Evolutionary conservation across 2,329 filamentous ascomycete genomes (phyloP), one percentile per base, ranked within the genome.

Genomic region (Cladophialophora immunda): DNA sequence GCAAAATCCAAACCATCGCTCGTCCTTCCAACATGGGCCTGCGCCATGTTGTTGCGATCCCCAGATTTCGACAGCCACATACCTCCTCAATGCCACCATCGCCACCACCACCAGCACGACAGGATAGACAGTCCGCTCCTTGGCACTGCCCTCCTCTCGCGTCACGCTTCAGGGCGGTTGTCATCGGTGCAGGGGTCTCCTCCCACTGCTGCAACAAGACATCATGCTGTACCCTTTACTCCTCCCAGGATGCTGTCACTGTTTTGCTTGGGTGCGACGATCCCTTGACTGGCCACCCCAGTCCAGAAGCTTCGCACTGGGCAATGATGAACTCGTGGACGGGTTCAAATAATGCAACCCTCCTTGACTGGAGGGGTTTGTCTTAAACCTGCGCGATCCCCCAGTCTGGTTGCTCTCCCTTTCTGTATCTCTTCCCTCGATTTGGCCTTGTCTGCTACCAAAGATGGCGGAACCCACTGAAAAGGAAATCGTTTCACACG

Each of bases 381-480:
- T 32, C 53, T 22, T 55, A 34, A 34, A 55, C 6, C 53, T 55
- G 53, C 53, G 22, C 19, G 19, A 1, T 6, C n/a, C 45, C 45
- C 19, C 19, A 8, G 45, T 25, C 25, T 50, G 45, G 11, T 22
- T 8, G 8, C 22, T 25, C 9, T 50, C 19, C 22, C 22, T 25
- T 25, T 25, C 45, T 11, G 11, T 50, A 25, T 50, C 19, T 8
- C 45, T 50, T 22, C 22, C 11, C 19, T 50, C 45, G 6, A 19
- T 25, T 50, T 25, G 45, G 6, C 45, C 45, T 22, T 22, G 45
- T 11, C 45, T 50, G 7, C 19, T 22, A 50, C 22, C 27, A 30
- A 30, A 34, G 25, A 64, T 67, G 65, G 54, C 60, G 4, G 59
- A 59, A 27, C 56, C 15, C 17, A 38, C 11, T 27, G 63, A 65